Evolutionary conservation across 306 rosid species (phyloP).

Genomic region (Erythrophleum fordii): DNA sequence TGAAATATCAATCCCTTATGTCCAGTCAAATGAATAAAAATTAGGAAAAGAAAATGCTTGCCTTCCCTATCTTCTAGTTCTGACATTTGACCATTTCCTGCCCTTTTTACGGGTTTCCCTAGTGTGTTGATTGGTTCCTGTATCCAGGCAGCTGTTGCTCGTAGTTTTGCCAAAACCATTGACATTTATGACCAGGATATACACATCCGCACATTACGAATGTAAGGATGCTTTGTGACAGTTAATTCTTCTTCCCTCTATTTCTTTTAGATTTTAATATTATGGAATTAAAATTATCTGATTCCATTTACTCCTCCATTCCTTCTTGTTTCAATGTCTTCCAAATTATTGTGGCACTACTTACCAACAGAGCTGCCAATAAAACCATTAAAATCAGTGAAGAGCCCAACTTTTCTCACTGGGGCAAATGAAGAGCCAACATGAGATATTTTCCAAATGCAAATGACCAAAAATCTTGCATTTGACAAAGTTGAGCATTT

Average conservation of each 20-base stretch:
- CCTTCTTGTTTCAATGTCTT: constrained; percentile 30
- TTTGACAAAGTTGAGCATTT: no score
- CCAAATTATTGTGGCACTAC: constrained; percentile 21
- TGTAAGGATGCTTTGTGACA: constrained; percentile 57
- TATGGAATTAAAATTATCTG: neutral
- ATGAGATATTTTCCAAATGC: no score
- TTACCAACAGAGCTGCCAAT: no score
- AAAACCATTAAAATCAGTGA: no score
- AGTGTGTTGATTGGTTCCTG: constrained; percentile 32
- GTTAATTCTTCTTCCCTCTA: constrained; percentile 2
- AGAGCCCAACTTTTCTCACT: no score
- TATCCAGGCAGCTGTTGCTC: constrained; percentile 85
- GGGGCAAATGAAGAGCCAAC: no score
- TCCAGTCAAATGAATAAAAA: constrained; percentile 3
- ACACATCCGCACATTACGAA: constrained; percentile 69
- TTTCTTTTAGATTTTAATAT: constrained; percentile 8
- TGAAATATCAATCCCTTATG: neutral
- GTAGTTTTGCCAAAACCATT: constrained; percentile 70
- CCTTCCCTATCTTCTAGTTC: constrained; percentile 11
- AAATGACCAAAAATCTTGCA: no score
- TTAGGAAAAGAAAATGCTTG: neutral
- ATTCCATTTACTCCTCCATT: neutral
- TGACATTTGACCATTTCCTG: constrained; percentile 18
- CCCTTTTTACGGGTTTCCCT: constrained; percentile 21
- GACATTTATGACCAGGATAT: constrained; percentile 94